A percentile compares a stretch with the other conserved stretches of the same genome.
Conservation (phyloP, 1,139 yeast species). For the Debaryomyces subglobosus region DNA sequence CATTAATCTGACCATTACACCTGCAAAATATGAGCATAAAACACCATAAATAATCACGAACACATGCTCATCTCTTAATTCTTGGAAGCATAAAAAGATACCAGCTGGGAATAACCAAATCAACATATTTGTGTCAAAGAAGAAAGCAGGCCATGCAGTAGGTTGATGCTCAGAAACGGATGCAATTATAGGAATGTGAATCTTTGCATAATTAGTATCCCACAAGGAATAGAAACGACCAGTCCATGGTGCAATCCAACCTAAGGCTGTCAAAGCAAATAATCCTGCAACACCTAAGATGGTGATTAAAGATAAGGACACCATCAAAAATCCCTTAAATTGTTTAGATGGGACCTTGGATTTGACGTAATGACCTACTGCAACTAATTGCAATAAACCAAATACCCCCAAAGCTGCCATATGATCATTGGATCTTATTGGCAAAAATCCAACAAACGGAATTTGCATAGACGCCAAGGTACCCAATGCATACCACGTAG, state of each 20-base stretch:
- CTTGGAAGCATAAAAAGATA: conserved; percentile 86
- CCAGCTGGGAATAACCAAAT: conserved; percentile 99
- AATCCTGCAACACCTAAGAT: conserved; percentile 70
- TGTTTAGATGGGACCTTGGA: conserved; percentile 72
- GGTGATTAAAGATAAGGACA: conserved; percentile 59
- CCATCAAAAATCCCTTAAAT: conserved; percentile 71
- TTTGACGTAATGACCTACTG: conserved; percentile 81
- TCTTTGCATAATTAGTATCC: conserved; percentile 97
- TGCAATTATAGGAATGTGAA: conserved; percentile 97
- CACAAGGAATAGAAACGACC: conserved; percentile 98
- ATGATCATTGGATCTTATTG: conserved; percentile 96
- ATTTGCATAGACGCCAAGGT: conserved; percentile 98
- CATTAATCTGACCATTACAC: conserved; percentile 99
- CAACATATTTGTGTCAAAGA: conserved; percentile 88
- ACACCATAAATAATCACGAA: conserved; percentile 90
- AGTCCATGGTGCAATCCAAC: conserved; percentile 98
- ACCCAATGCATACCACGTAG: conserved; percentile 96
- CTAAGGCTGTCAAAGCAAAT: conserved; percentile 80
- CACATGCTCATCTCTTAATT: conserved; percentile 87
- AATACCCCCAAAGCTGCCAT: conserved; percentile 98
- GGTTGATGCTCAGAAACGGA: conserved; percentile 99
- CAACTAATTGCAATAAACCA: conserved; percentile 89
- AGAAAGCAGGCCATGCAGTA: conserved; percentile 98
- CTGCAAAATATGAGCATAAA: conserved; percentile 94
- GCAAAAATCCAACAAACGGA: conserved; percentile 96